phyloP scores from a whole-genome alignment of 2,329 filamentous ascomycete genomes.

The Hymenoscyphus fraxineus region DNA sequence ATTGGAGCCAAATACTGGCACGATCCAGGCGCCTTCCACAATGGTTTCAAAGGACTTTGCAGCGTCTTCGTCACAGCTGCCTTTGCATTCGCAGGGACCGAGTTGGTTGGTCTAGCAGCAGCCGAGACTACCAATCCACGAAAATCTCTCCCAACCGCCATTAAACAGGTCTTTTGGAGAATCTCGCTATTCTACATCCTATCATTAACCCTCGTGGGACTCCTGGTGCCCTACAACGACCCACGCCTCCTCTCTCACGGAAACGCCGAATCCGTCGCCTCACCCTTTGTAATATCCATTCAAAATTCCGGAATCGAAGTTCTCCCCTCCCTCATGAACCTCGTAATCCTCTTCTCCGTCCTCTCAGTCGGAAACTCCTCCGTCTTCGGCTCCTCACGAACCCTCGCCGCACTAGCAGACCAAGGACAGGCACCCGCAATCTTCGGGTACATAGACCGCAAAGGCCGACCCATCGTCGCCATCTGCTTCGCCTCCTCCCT shows the following conservation, averaged over 20 bases:
- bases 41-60: constrained; percentile 80
- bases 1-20: constrained; percentile 77
- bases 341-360: constrained; percentile 88
- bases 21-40: constrained; percentile 77
- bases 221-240: constrained; percentile 75
- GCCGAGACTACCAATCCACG: constrained; percentile 76
- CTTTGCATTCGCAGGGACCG: constrained; percentile 72
- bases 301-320: constrained; percentile 75
- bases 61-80: constrained; percentile 73
- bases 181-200: constrained; percentile 89
- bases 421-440: constrained; percentile 77
- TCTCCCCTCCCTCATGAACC: constrained; percentile 87
- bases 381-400: constrained; percentile 87
- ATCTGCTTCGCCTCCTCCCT: constrained; percentile 64
- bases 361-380: constrained; percentile 89
- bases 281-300: constrained; percentile 92
- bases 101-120: constrained; percentile 71
- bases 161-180: constrained; percentile 95
- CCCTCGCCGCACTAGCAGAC: constrained; percentile 83
- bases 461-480: constrained; percentile 73
- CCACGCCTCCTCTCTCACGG: constrained; percentile 55
- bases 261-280: constrained; percentile 67
- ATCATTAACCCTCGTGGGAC: constrained; percentile 73
- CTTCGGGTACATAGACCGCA: constrained; percentile 76
- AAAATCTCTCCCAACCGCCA: constrained; percentile 77